Evolutionary conservation across 1,139 yeast species (phyloP).

Genomic region (Geotrichum restrictum): DNA sequence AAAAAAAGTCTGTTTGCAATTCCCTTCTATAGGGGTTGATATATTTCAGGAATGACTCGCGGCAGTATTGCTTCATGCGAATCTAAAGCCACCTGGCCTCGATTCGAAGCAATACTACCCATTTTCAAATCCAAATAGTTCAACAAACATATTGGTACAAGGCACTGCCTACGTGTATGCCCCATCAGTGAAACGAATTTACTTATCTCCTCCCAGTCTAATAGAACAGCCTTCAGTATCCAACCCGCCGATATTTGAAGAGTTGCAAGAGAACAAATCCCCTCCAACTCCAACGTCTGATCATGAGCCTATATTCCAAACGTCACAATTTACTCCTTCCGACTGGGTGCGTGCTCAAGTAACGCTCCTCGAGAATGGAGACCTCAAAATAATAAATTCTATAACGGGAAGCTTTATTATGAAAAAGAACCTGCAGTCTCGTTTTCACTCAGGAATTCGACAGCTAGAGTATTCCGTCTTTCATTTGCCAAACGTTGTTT

Average conservation of each 20-base stretch:
- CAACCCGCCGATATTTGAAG: background rate
- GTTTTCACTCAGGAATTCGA: slow-evolving; percentile 64
- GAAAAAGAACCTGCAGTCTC: slow-evolving; percentile 53
- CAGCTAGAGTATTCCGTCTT: slow-evolving; percentile 65
- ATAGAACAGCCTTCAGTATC: background rate
- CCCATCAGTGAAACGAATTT: slow-evolving; percentile 8
- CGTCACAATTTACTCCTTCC: slow-evolving; percentile 36
- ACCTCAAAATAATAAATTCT: slow-evolving; percentile 58
- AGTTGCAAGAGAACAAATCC: background rate
- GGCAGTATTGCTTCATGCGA: slow-evolving; percentile 26
- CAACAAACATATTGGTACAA: background rate
- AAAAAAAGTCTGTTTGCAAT: background rate
- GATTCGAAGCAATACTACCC: slow-evolving; percentile 27
- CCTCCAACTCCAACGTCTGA: background rate
- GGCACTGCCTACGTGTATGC: slow-evolving; percentile 1
- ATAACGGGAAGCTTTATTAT: slow-evolving; percentile 65
- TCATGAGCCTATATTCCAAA: slow-evolving; percentile 27
- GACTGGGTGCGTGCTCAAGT: slow-evolving; percentile 81
- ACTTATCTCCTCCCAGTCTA: slow-evolving; percentile 9
- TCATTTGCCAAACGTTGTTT: slow-evolving; percentile 50
- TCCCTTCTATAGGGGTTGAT: background rate
- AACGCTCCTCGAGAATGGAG: slow-evolving; percentile 62
- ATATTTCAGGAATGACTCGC: slow-evolving; percentile 15
- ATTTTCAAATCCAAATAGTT: slow-evolving; percentile 11
- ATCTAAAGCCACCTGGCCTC: slow-evolving; percentile 29